Conservation (phyloP, 306 rosid species). For the cucumber (Cucumis sativus) region Cucumber_9930_V3 NC_026657.2:39432001-39432500, state of each 20-base stretch:
- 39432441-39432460: not conserved
- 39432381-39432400: not conserved
- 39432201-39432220: not conserved
- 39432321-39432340: not conserved
- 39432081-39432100: not conserved
- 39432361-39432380: not conserved
- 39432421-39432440: not conserved
- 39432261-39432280: not conserved
- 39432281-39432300: not conserved
- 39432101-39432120: not conserved
- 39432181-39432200: not conserved
- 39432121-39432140: not conserved
- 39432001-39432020: conserved; percentile 57
- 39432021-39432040: not conserved
- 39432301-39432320: not conserved
- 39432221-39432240: not conserved
- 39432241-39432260: not conserved
- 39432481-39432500: not conserved
- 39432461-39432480: not conserved
- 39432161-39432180: not conserved
- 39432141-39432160: not conserved
- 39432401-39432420: not conserved
- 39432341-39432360: not conserved
- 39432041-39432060: not conserved
- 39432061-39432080: not conserved